phyloP scores from a whole-genome alignment of 768 basidiomycete genomes.

The Suillus americanus region DNA sequence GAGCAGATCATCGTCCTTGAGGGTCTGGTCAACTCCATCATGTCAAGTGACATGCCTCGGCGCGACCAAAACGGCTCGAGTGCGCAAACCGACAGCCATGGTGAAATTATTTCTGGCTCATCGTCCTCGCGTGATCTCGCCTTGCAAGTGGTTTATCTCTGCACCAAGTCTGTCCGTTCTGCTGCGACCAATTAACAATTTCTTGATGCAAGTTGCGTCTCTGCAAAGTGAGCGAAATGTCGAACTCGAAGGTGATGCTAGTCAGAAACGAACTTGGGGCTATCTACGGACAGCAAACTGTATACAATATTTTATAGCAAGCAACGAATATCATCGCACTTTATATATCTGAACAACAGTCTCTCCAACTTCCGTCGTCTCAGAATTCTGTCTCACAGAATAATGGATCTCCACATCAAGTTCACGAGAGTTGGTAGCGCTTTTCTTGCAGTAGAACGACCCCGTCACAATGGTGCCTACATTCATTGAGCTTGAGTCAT shows the following conservation, averaged over 20 bases:
- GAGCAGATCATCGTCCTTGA: no score
- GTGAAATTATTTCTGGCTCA: no score
- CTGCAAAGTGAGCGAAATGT: background rate
- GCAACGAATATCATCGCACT: conserved; percentile 48
- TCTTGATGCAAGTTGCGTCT: no score
- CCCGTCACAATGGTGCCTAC: conserved; percentile 76
- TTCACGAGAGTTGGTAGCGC: conserved; percentile 77
- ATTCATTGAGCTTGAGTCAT: background rate
- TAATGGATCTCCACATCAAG: conserved; percentile 91
- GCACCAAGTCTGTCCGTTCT: no score
- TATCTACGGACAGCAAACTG: background rate
- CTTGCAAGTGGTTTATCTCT: no score
- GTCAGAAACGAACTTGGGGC: background rate
- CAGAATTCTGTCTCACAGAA: conserved; percentile 42
- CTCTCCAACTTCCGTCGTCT: conserved; percentile 33
- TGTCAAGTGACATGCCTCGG: no score
- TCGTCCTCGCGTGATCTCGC: no score
- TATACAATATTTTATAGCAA: background rate
- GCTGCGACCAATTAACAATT: no score
- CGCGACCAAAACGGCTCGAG: no score
- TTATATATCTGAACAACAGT: conserved; percentile 77
- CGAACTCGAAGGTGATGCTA: background rate
- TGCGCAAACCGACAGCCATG: no score
- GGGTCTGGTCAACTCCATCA: no score
- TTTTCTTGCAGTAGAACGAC: conserved; percentile 83